Conservation (phyloP, 345 rosid genomes). For the Fremontodendron californicum region DNA sequence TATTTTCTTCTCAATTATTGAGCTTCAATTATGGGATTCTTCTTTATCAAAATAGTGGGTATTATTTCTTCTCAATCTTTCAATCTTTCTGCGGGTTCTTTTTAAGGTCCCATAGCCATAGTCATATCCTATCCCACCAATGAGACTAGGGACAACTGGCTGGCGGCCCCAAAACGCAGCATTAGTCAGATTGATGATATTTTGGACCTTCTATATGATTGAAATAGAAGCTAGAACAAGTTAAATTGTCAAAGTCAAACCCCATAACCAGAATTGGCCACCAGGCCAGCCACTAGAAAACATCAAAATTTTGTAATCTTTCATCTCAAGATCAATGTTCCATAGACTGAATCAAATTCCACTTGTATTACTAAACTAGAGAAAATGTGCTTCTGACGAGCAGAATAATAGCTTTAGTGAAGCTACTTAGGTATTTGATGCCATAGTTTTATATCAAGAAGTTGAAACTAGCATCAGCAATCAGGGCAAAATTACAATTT, state of each 20-base stretch:
- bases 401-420: too few species aligned
- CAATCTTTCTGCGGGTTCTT: background rate
- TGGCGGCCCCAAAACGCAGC: background rate
- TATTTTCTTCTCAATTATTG: background rate
- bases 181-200: background rate
- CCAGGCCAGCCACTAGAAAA: background rate
- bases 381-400: too few species aligned
- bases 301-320: too few species aligned
- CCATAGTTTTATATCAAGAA: background rate
- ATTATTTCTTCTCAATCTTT: background rate
- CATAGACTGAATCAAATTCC: background rate
- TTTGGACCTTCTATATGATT: background rate
- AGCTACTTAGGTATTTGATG: too few species aligned
- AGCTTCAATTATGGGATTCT: background rate
- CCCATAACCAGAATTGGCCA: background rate
- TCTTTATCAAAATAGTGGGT: background rate
- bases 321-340: background rate
- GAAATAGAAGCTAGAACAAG: background rate
- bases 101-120: background rate
- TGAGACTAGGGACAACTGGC: background rate
- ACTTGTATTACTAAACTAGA: too few species aligned
- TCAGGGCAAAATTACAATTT: background rate
- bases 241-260: background rate
- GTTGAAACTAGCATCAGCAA: background rate
- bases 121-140: background rate